Evolutionary conservation across 2,329 filamentous ascomycete species (phyloP), one percentile per base, ranked within the genome.

Genomic region (Golovinomyces cichoracearum): DNA sequence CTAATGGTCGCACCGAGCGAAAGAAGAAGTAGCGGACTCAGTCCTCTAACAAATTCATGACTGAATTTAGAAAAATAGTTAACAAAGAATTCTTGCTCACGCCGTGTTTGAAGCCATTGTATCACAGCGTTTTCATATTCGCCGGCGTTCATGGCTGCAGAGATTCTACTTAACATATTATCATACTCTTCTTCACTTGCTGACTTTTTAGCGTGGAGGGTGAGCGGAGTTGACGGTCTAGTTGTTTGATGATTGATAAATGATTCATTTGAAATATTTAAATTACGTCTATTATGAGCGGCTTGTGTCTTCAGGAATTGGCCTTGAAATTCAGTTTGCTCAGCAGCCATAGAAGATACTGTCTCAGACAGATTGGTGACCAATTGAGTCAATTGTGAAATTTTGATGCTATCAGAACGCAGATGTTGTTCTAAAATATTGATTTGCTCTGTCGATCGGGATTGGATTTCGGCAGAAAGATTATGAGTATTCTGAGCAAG

Each of bases 371-470:
- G 67, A 22, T 73, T 71, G 27, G 71, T 71, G 4, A 83, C 75
- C 26, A 82, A 70, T 13, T 71, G 69, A 6, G 77, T 70, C n/a
- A 88, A 68, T 57, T 82, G 73, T 48, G 81, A 74, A 50, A 86
- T 79, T 69, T 85, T 85, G 54, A 68, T 66, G 48, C 63, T 65
- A 49, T 61, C 56, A 37, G 55, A 55, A 31, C 58, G 51, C 45
- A 57, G 56, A 51, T 61, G 55, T 47, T 53, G 54, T 48, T 61
- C 55, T 26, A 61, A 50, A 5, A 49, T 49, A 23, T 50, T 51
- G 31, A 61, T 55, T 29, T 60, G 61, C 40, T 61, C 60, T 21
- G 57, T 48, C 17, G 60, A 58, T 53, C 73, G 69, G 50, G 73
- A 71, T 58, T 90, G 78, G 45, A 86, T 68, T 48, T 85, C 78